Conservation (phyloP, 192 early-diverging fungal species). For the Coemansia sp. region DNA sequence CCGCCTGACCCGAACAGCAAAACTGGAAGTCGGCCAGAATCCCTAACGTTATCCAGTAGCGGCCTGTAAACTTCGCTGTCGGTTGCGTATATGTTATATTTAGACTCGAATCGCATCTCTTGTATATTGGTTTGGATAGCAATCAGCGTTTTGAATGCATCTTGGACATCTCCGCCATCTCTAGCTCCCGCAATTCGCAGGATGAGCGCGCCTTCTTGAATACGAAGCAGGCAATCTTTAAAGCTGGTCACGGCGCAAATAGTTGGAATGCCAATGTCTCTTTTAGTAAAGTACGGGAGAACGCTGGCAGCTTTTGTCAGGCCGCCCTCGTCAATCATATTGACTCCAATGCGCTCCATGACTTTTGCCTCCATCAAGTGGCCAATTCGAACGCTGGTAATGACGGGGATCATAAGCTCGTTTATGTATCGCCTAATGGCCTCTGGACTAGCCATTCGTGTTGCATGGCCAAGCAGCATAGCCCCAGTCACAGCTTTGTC, state of each 20-base stretch:
- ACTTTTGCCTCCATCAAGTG: conserved; percentile 94
- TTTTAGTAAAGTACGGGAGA: conserved; percentile 90
- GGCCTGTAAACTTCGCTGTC: conserved; percentile 83
- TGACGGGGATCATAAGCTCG: conserved; percentile 94
- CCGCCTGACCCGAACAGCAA: conserved; percentile 97
- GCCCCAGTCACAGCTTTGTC: conserved; percentile 90
- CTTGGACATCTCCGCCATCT: neutral
- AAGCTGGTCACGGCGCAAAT: conserved; percentile 90
- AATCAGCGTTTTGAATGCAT: neutral
- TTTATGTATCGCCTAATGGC: conserved; percentile 92
- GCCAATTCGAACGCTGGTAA: conserved; percentile 95
- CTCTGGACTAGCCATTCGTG: conserved; percentile 91
- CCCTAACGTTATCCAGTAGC: conserved; percentile 81
- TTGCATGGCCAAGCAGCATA: conserved; percentile 81
- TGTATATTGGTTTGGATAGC: conserved; percentile 55
- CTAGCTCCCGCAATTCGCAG: conserved; percentile 75
- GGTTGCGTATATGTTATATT: conserved; percentile 69
- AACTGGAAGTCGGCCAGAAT: conserved; percentile 89
- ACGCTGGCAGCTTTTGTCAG: conserved; percentile 73
- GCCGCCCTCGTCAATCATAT: conserved; percentile 25
- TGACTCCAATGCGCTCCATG: conserved; percentile 10
- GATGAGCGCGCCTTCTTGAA: conserved; percentile 94
- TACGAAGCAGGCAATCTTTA: conserved; percentile 86
- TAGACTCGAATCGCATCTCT: conserved; percentile 73
- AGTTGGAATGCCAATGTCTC: conserved; percentile 83